Evolutionary conservation across 1,284 basidiomycete species (phyloP).

Genomic region (Trichosporon ovoides): DNA sequence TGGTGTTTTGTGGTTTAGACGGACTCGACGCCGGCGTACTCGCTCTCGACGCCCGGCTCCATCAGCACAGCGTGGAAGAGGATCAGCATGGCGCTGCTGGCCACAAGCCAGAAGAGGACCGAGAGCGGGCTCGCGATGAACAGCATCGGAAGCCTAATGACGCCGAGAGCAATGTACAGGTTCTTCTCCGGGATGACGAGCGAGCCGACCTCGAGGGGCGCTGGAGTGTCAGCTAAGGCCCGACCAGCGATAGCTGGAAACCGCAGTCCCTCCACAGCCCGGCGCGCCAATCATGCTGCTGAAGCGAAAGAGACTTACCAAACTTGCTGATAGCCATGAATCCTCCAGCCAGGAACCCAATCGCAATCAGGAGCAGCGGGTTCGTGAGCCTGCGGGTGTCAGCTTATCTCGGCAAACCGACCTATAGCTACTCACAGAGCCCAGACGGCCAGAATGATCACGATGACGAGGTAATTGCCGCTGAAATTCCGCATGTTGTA

Average conservation of each 20-base stretch:
- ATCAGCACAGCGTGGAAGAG: slow-evolving; percentile 54
- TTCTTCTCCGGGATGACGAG: slow-evolving; percentile 48
- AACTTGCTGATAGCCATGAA: slow-evolving; percentile 86
- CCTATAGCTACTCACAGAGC: slow-evolving; percentile 59
- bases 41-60: slow-evolving; percentile 54
- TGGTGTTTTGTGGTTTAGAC: slow-evolving; percentile 21
- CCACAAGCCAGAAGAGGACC: slow-evolving; percentile 50
- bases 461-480: slow-evolving; percentile 77
- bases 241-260: too few species aligned
- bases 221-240: neutral
- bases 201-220: slow-evolving; percentile 48
- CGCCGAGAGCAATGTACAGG: slow-evolving; percentile 60
- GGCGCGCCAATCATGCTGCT: too few species aligned
- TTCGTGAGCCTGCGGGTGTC: slow-evolving; percentile 58
- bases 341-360: slow-evolving; percentile 85
- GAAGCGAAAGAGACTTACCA: too few species aligned
- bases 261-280: neutral
- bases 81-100: slow-evolving; percentile 48
- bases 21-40: slow-evolving; percentile 37
- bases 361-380: slow-evolving; percentile 70
- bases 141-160: slow-evolving; percentile 48
- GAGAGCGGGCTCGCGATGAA: slow-evolving; percentile 48
- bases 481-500: slow-evolving; percentile 87
- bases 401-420: neutral
- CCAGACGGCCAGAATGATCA: slow-evolving; percentile 73